A percentile compares a stretch with the other conserved stretches of the same genome.
phyloP scores from a whole-genome alignment of 164 flowering plant genomes.

The Berberis vulgaris region DNA sequence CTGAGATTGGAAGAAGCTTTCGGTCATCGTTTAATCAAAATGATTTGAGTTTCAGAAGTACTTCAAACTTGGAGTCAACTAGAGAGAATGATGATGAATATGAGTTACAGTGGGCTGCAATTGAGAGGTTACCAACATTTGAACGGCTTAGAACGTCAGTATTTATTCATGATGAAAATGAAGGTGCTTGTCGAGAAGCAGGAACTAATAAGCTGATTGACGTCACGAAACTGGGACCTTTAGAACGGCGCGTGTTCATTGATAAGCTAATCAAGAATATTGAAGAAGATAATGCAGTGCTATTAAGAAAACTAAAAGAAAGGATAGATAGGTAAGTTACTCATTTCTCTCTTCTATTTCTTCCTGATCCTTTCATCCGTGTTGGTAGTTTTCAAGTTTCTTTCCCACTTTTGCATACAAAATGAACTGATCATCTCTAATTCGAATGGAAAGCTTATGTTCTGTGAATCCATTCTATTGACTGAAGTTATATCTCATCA shows the following conservation, averaged over 20 bases:
- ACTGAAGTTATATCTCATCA: too few relatives aligned
- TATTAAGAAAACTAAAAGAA: constrained; percentile 40
- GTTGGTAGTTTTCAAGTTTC: too few relatives aligned
- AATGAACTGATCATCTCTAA: too few relatives aligned
- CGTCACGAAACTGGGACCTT: constrained; percentile 39
- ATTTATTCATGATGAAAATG: neutral
- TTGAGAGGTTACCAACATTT: neutral
- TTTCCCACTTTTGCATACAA: too few relatives aligned
- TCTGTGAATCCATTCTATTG: too few relatives aligned
- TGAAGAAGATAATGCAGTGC: constrained; percentile 46
- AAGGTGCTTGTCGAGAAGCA: neutral
- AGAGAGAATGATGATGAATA: constrained; percentile 8
- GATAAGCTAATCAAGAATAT: constrained; percentile 56
- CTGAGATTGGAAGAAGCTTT: constrained; percentile 53
- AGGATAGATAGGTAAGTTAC: constrained; percentile 49
- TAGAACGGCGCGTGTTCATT: constrained; percentile 32
- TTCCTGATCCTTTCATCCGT: too few relatives aligned
- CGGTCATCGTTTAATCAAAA: constrained; percentile 34
- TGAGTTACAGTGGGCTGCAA: neutral
- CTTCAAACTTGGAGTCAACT: constrained; percentile 15
- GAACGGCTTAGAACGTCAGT: neutral
- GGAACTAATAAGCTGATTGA: constrained; percentile 16
- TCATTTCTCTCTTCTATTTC: neutral
- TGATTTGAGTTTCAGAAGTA: constrained; percentile 29
- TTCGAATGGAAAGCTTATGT: too few relatives aligned